phyloP scores from a whole-genome alignment of 306 rosid genomes.

The Purshia tridentata region DNA sequence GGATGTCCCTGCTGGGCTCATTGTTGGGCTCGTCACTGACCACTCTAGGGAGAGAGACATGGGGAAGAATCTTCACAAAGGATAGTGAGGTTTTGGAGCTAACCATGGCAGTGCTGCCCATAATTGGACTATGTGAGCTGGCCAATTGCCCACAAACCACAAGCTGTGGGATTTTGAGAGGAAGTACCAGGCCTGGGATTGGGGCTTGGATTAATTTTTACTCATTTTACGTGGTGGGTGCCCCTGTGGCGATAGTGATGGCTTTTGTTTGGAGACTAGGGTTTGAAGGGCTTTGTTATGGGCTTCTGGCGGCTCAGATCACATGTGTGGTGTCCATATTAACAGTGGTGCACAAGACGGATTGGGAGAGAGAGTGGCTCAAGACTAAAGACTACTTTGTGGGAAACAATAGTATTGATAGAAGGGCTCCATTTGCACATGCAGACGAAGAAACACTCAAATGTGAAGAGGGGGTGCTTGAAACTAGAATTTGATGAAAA shows the following conservation, averaged over 20 bases:
- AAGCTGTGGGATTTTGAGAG: slow-evolving; percentile 39
- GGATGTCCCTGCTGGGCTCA: slow-evolving; percentile 18
- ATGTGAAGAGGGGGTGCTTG: slow-evolving; percentile 3
- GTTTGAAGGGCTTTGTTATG: slow-evolving; percentile 38
- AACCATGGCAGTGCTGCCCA: slow-evolving; percentile 25
- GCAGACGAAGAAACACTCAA: neutral
- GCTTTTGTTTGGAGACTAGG: slow-evolving; percentile 30
- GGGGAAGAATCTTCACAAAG: slow-evolving; percentile 33
- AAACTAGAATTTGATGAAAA: neutral
- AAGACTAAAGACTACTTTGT: slow-evolving; percentile 23
- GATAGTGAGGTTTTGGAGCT: slow-evolving; percentile 32
- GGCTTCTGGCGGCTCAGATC: slow-evolving; percentile 39
- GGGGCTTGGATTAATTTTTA: slow-evolving; percentile 37
- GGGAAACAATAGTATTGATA: neutral
- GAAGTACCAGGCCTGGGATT: slow-evolving; percentile 35
- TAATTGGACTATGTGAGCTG: slow-evolving; percentile 35
- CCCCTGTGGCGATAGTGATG: slow-evolving; percentile 32
- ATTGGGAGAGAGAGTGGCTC: slow-evolving; percentile 33
- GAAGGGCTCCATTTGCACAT: slow-evolving; percentile 5
- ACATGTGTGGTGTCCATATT: slow-evolving; percentile 30
- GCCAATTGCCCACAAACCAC: slow-evolving; percentile 42
- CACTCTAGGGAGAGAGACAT: slow-evolving; percentile 27
- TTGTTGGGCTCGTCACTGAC: slow-evolving; percentile 25
- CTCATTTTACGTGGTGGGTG: slow-evolving; percentile 41
- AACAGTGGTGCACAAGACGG: slow-evolving; percentile 28